These are phyloP conservation scores for Flaveria linearis DNA, from an alignment of 129 eudicot genomes.

Conservation along the genomic window DNA sequence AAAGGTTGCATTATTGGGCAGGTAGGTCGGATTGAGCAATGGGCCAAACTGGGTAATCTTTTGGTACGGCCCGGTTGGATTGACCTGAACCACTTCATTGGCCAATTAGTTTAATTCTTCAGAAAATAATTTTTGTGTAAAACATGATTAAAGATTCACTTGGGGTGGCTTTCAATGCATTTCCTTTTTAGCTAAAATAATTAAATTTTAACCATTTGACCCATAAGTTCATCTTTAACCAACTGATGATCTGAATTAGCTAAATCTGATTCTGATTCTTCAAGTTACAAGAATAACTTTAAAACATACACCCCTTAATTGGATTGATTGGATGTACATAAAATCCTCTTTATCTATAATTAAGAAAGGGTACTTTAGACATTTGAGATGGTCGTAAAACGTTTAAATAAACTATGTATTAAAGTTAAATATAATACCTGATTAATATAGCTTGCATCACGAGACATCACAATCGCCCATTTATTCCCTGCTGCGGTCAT, in stretches of 20 bases:
- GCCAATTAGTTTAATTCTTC: background rate
- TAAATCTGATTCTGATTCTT: no score
- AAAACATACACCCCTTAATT: background rate
- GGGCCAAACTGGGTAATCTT: background rate
- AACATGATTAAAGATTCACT: background rate
- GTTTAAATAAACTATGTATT: background rate
- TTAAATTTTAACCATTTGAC: background rate
- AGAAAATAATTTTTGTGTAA: background rate
- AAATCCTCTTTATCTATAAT: background rate
- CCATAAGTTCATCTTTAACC: background rate
- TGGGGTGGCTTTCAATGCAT: background rate
- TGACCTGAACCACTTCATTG: background rate
- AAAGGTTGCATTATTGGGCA: background rate
- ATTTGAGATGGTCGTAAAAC: background rate
- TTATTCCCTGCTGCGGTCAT: conserved; percentile 76
- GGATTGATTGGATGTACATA: background rate
- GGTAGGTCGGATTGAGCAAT: background rate
- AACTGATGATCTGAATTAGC: background rate
- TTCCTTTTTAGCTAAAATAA: background rate
- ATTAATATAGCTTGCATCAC: conserved; percentile 57
- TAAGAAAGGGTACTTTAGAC: background rate
- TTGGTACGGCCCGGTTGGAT: background rate
- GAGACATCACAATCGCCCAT: conserved; percentile 88
- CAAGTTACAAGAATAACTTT: no score
- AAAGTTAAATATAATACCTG: conserved; percentile 46